Evolutionary conservation across 2,329 filamentous ascomycete genomes (phyloP), one percentile per base, ranked within the genome.

Genomic region (Ophiocordyceps robertsii): DNA sequence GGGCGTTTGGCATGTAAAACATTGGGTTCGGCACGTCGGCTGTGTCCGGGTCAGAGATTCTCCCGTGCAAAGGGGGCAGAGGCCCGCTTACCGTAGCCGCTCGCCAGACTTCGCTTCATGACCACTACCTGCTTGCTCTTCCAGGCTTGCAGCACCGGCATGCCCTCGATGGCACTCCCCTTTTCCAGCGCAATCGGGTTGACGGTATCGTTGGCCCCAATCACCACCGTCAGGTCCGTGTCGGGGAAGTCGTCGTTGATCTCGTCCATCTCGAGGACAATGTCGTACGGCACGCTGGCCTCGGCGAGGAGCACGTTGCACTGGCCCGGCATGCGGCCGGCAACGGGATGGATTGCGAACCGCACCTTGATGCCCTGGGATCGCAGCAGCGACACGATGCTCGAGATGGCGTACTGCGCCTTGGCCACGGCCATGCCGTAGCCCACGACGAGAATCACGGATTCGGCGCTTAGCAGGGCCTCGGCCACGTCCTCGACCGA

Each of bases 351-450:
- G 50, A 94, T 92, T 7, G 86, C 87, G 55, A 94, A 94, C 27
- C 87, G 82, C 8, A 94, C 87, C 19, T 81, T 86, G 52, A 92
- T 71, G 4, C 83, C 83, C 57, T 82, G 83, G 35, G 74, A 65
- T n/a, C 85, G 79, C 14, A 94, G 68, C 59, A 80, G 74, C 36
- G 72, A 66, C 5, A 84, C 84, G 49, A 94, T 90, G 54, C 89
- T 84, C 4, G 83, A 82, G 41, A 94, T 86, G 19, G 86, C 85
- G 56, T 94, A 94, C 61, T 95, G 88, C 3, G 88, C 87, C 62
- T 94, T 94, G 9, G 88, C 87, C 1, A 95, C 87, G 0, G 88
- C 88, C 88, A 95, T 95, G 41, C 88, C 88, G 53, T 94, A 95
- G 1, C 88, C 88, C 6, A 94, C 87, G 2, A 90, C 80, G 42